Conservation (phyloP, 2,329 filamentous ascomycete genomes). For the Colletotrichum falcatum region DNA sequence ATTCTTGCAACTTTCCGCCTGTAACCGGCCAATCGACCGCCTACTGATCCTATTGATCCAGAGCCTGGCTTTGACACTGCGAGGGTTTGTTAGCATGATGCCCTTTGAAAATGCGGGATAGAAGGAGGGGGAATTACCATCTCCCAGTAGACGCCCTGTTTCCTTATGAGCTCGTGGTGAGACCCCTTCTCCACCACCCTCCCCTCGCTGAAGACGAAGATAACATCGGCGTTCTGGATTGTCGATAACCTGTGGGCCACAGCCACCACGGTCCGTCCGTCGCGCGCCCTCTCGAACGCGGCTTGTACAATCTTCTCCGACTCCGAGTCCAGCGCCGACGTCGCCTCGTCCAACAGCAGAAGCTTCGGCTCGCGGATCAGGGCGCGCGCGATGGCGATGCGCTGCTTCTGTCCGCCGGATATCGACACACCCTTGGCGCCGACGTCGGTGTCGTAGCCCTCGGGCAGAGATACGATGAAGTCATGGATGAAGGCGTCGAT, state of each 20-base stretch:
- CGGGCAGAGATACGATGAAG: conserved; percentile 62
- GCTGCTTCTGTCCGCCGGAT: conserved; percentile 67
- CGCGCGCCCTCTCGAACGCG: conserved; percentile 46
- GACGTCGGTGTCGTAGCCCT: conserved; percentile 61
- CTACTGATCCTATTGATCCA: conserved; percentile 35
- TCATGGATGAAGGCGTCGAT: conserved; percentile 66
- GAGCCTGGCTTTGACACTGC: conserved; percentile 42
- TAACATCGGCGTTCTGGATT: conserved; percentile 57
- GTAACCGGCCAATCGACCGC: too few relatives aligned
- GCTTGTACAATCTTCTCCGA: conserved; percentile 66
- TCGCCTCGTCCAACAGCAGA: conserved; percentile 69
- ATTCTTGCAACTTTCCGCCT: neutral
- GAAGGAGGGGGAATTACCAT: conserved; percentile 28
- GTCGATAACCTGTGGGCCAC: conserved; percentile 58
- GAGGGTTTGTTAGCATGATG: conserved; percentile 10
- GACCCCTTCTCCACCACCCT: conserved; percentile 55
- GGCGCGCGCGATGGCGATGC: conserved; percentile 66
- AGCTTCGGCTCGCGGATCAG: conserved; percentile 63
- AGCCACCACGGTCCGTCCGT: conserved; percentile 52
- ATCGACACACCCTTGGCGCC: conserved; percentile 69
- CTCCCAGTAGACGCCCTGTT: conserved; percentile 41
- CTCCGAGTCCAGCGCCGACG: conserved; percentile 65
- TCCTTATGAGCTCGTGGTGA: conserved; percentile 46
- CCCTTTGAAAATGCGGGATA: neutral
- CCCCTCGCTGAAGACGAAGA: conserved; percentile 58